Base-by-base conservation (phyloP, 164 flowering plant species). In the Vitis rotundifolia region DNA sequence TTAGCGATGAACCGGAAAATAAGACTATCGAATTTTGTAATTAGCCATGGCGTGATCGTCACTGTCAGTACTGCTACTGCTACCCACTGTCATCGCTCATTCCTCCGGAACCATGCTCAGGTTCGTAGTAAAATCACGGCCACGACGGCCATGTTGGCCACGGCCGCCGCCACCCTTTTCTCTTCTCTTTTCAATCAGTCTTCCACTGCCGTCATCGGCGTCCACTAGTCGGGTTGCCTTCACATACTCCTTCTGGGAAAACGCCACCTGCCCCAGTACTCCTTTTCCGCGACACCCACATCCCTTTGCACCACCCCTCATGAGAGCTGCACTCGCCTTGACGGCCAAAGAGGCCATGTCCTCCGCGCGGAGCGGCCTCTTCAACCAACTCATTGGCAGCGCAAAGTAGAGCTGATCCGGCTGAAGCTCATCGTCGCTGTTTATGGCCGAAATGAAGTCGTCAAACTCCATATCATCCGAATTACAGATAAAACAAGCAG, bases 391-490 rank as follows among this genome's bases (percentile, higher is more conserved):
- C 67, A 78, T 15, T 9, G 90, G 93, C 48, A 89, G 71, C 10
- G 77, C 77, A 53, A 89, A 89, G 71, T 89, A 86, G 11, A 89
- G 78, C 47, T 87, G 86, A 4, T 87, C 91, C 5, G 76, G 81
- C 37, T 76, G 82, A 11, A 89, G 80, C 74, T 76, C 87, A 31
- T 86, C 91, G 51, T 87, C 84, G 4, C 58, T 84, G 29, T 70
- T 56, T 9, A 87, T 48, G 5, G 91, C 85, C 47, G 76, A 71
- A 3, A 83, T 77, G 53, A 74, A 76, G 52, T 76, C 87, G 67
- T 77, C 85, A 75, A 87, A 87, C 14, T 83, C 87, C 90, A 89
- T 84, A 8, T 86, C 87, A 47, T 89, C 93, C n/a, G 91, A 84
- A 68, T 87, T 82, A 69, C 93, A 89, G 19, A 89, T 80, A 67